Base-by-base conservation (phyloP, 441 rosid species). In the Hura crepitans region DNA sequence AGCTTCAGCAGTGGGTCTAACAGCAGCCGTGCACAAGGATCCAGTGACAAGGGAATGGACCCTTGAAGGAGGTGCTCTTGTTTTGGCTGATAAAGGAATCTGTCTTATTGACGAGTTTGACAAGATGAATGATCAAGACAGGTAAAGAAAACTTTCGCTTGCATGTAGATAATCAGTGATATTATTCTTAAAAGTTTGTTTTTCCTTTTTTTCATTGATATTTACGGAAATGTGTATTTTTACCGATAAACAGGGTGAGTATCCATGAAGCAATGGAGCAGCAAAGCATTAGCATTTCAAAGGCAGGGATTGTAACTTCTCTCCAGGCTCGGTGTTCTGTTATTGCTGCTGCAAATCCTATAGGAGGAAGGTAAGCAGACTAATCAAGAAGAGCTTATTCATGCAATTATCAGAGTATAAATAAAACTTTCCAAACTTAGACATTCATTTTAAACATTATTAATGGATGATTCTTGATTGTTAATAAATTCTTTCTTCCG, bases 231-330 rank as follows among this genome's bases (percentile, higher is more conserved):
- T 59, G 39, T 6, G 67, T 22, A 11, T 51, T n/a, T 62, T 14
- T 51, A 7, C 47, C 15, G 10, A 1, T 71, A 30, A 68, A 74
- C 84, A 95, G 98, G 88, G 99, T 95, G 82, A 95, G 99, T 66
- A 95, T 95, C 68, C 99, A 95, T 68, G 99, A 92, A 85, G 99
- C 98, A 60, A 95, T 95, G 99, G 99, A 95, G 85, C 98, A 95
- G 72, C 98, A 95, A 81, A 95, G 99, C 80, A 92, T 95, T 30
- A 95, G 99, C 85, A 95, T 95, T 77, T 95, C 99, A 2, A 95
- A 95, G 79, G 98, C 99, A 54, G 97, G 98, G 46, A 95, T 95
- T 27, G 97, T 95, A 71, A 95, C 99, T 71, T 95, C 99, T 77
- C 97, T 95, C 37, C 99, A 95, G 83, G 99, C 99, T 64, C 93